A percentile compares a stretch with the other conserved stretches of the same genome.
Conservation (phyloP, 23 red algal species). For the Gracilaria caudata region DNA sequence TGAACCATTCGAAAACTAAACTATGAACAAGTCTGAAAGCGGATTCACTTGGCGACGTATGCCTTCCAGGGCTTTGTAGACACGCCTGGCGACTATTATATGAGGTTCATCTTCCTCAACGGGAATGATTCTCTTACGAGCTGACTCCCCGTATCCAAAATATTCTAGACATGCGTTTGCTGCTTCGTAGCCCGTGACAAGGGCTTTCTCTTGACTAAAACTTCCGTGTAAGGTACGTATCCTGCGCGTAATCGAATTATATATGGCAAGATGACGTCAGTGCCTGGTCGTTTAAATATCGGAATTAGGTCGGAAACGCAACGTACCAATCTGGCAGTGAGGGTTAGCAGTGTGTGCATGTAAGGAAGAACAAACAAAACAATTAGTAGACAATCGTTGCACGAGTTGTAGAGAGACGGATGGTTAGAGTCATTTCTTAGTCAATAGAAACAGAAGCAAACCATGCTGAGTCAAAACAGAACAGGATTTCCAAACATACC, state of each 20-base stretch:
- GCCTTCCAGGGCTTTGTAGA: constrained; percentile 40
- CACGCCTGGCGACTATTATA: constrained; percentile 37
- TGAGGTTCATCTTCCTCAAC: constrained; percentile 78
- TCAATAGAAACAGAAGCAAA: background rate
- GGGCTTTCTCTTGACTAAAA: constrained; percentile 88
- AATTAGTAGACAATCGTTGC: background rate
- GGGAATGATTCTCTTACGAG: constrained; percentile 65
- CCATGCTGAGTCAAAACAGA: background rate
- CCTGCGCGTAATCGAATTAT: constrained; percentile 37
- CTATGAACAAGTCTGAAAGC: constrained; percentile 50
- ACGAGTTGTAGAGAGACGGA: background rate
- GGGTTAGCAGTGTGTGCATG: background rate
- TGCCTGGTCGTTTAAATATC: background rate
- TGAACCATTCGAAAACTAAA: background rate
- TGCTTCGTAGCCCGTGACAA: constrained; percentile 84
- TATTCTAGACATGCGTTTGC: constrained; percentile 78
- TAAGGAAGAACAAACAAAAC: background rate
- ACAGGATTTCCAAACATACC: constrained; percentile 27
- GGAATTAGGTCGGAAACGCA: background rate
- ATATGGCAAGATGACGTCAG: background rate
- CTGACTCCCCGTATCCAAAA: constrained; percentile 29
- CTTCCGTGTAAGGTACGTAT: constrained; percentile 77
- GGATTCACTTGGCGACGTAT: constrained; percentile 38
- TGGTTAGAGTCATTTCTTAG: background rate
- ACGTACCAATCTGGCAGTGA: constrained; percentile 4